Evolutionary conservation across 805 yeast species (phyloP), one percentile per base, ranked within the genome.

Genomic region (Candida parachauliodes): DNA sequence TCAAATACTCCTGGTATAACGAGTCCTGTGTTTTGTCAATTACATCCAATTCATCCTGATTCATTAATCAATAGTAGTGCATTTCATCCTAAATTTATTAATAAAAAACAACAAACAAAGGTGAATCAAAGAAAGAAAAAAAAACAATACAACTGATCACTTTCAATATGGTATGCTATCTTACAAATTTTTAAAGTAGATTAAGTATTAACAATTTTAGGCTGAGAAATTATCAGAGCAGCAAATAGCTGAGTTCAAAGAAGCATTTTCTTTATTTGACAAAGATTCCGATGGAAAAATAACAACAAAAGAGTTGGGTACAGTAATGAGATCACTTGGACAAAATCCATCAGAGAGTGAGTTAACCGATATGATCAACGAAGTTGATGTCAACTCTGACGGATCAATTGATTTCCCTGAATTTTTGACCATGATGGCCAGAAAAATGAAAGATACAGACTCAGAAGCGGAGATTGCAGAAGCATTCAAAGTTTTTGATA

Each of bases 301-400:
- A 70, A 88, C 96, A 42, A 86, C 96, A 51, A 78, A 86, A 56
- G 98, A 93, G 68, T 75, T 93, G 50, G 97, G 98, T 48, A 88
- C 96, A 3, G 98, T 93, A 37, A 93, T 93, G 98, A 83, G 98
- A 69, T 87, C 97, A n/a, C 74, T 93, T 57, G 98, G 98, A 36
- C 93, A 88, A 65, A 91, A 91, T 55, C 98, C 98, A 25, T 81
- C 95, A 35, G 98, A 93, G 64, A 81, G 88, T 48, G 98, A 93
- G 65, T 83, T 93, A 54, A 85, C 93, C 40, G 98, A 93, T 60
- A 81, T 93, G 83, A 87, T 93, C 73, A 91, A 91, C 62, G 98
- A 93, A 67, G 95, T 93, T 37, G 98, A 93, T 62, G 83, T 83
- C 45, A 93, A 93, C 68, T 91, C 91, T 51, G 95, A 93, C 66